phyloP scores from a whole-genome alignment of 2,329 filamentous ascomycete species.

The Verticillium alfalfae region DNA sequence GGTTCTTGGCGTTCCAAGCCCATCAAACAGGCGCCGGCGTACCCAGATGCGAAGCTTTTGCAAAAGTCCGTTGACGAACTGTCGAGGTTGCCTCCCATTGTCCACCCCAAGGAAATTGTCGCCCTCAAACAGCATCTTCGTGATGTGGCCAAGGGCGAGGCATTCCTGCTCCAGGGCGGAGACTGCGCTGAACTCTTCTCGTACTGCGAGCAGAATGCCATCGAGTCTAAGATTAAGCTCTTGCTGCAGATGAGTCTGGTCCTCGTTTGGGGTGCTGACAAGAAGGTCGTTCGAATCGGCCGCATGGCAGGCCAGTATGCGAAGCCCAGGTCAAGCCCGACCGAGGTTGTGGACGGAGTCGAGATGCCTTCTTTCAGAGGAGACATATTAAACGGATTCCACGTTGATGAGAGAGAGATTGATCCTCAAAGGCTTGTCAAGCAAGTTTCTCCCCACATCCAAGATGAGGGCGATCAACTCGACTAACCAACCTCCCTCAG shows the following conservation, averaged over 20 bases:
- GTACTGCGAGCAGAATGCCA: conserved; percentile 84
- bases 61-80: conserved; percentile 59
- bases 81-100: conserved; percentile 66
- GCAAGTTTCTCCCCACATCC: conserved; percentile 26
- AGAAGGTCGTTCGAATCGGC: conserved; percentile 86
- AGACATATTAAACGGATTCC: conserved; percentile 91
- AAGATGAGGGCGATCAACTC: neutral
- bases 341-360: conserved; percentile 72
- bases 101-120: conserved; percentile 74
- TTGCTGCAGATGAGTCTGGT: conserved; percentile 96
- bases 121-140: conserved; percentile 72
- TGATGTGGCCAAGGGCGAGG: conserved; percentile 84
- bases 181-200: conserved; percentile 97
- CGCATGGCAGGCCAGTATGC: conserved; percentile 97
- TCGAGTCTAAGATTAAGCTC: conserved; percentile 95
- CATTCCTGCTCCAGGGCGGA: conserved; percentile 91
- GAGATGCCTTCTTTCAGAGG: conserved; percentile 88
- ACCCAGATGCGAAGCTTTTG: conserved; percentile 57
- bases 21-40: conserved; percentile 70
- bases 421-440: conserved; percentile 79
- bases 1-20: conserved; percentile 72
- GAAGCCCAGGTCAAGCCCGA: conserved; percentile 86
- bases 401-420: conserved; percentile 66
- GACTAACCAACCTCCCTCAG: conserved; percentile 28
- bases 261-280: conserved; percentile 78